Conservation (phyloP, 306 rosid species). For the Heteromeles arbutifolia region DNA sequence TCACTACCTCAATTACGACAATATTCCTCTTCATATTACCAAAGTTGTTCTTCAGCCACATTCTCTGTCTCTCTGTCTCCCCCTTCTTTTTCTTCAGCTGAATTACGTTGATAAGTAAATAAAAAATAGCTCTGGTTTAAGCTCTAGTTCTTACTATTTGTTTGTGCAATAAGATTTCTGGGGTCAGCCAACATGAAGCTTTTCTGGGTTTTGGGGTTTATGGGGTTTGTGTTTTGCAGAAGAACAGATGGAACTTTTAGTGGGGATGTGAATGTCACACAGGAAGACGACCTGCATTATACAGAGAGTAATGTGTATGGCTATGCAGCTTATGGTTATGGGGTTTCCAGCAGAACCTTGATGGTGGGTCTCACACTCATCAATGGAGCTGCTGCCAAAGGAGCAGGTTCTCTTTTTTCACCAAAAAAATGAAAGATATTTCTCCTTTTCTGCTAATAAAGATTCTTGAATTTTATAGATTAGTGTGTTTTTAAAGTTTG, state of each 20-base stretch:
- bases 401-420: constrained; percentile 55
- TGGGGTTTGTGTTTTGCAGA: constrained; percentile 6
- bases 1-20: background rate
- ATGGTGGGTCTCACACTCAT: constrained; percentile 83
- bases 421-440: background rate
- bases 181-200: constrained; percentile 1
- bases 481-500: background rate
- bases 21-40: background rate
- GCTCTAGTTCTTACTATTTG: background rate
- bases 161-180: background rate
- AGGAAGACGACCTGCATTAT: constrained; percentile 1
- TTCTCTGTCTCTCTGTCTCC: constrained; percentile 1
- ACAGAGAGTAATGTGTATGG: constrained; percentile 4
- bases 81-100: background rate
- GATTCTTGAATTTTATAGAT: too few relatives aligned
- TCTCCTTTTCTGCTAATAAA: background rate
- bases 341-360: constrained; percentile 14
- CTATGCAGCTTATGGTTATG: background rate
- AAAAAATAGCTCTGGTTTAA: background rate
- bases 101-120: background rate
- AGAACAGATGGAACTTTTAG: background rate
- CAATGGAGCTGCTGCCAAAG: constrained; percentile 56
- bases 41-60: background rate
- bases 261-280: background rate
- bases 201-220: constrained; percentile 6